Evolutionary conservation across 2,329 filamentous ascomycete species (phyloP), one percentile per base, ranked within the genome.

Genomic region (Neurospora sp.): DNA sequence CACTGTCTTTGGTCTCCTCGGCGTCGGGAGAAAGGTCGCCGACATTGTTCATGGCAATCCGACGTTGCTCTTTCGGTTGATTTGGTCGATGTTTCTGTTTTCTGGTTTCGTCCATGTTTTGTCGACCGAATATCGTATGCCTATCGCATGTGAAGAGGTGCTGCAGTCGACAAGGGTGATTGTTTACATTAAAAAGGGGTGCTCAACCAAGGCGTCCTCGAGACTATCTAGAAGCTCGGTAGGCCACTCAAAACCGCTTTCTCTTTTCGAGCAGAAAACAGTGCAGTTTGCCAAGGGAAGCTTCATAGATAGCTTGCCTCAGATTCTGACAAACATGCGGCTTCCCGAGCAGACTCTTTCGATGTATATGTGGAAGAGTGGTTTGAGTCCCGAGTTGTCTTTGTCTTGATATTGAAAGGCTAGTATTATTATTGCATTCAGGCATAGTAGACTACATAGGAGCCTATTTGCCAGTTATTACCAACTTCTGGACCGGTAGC

Each of bases 251-350:
- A 28, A 36, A 28, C 15, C 52, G 52, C 52, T 62, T 10, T 15
- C 12, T 12, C 19, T 52, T 62, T 33, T 62, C 2, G 41, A 2
- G 52, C 12, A 62, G 10, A 6, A 33, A 33, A 10, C 6, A 6
- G 6, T 28, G 43, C 43, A 62, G 12, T 33, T 10, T 36, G 11
- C 23, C 28, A 62, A 8, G 15, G 12, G 23, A 17, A 2, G 12
- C 15, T 62, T 62, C 12, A 8, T 33, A 8, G 3, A 10, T 28
- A 33, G 12, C 6, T 33, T 33, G 19, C 23, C 3, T 6, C 15
- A 33, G 10, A 17, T 0, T 0, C 1, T 0, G 12, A 33, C 6
- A 17, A 62, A 33, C 10, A 3, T 4, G 8, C 23, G 28, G 8
- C 52, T n/a, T 33, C 10, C 6, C 8, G 23, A 33, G 52, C 6